phyloP scores from a whole-genome alignment of 192 early-diverging fungal species.

The Allomyces arbusculus region DNA sequence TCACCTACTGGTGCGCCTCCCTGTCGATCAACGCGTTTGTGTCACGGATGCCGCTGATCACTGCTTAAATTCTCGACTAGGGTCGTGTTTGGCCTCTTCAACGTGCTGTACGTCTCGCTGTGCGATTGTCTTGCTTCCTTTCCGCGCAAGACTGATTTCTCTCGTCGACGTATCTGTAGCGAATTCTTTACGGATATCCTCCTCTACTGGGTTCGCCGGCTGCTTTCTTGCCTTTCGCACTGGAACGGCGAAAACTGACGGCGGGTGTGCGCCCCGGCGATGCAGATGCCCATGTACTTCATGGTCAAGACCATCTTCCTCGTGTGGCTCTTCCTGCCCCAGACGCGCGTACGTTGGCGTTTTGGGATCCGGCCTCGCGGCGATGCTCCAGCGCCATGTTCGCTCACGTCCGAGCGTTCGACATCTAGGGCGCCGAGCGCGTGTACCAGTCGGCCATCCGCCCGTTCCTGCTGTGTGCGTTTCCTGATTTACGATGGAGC shows the following conservation, averaged over 20 bases:
- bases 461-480: no score
- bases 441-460: no score
- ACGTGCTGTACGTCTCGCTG: slow-evolving; percentile 18
- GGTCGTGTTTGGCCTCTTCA: slow-evolving; percentile 75
- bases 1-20: slow-evolving; percentile 55
- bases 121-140: no score
- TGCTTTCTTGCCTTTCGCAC: no score
- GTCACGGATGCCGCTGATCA: neutral
- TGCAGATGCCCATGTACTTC: slow-evolving; percentile 69
- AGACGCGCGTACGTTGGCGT: slow-evolving; percentile 25
- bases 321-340: slow-evolving; percentile 63
- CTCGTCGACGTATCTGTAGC: neutral
- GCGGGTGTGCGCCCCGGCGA: no score
- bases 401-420: no score
- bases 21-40: neutral
- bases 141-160: no score
- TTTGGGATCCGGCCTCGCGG: no score
- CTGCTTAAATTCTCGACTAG: neutral
- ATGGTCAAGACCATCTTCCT: slow-evolving; percentile 75
- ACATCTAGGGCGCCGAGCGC: no score
- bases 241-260: no score
- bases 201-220: slow-evolving; percentile 47
- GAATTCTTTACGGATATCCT: slow-evolving; percentile 84
- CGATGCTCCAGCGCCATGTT: no score
- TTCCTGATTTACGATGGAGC: no score